Conservation (phyloP, 2,329 filamentous ascomycete species). For the Ophidiomyces ophidiicola region DNA sequence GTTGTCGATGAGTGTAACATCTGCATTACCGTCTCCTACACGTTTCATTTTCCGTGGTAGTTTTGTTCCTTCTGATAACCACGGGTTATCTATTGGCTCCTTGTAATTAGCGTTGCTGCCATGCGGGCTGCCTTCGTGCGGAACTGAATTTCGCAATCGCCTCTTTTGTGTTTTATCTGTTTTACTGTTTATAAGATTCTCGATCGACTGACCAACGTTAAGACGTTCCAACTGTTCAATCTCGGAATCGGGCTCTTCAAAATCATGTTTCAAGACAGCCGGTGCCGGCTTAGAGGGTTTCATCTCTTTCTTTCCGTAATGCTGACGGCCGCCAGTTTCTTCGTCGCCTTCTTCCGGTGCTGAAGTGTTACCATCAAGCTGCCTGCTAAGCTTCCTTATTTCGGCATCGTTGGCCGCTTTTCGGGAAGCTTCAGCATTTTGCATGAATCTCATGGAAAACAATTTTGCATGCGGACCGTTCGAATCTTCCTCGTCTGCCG, state of each 20-base stretch:
- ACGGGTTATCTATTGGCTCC: conserved; percentile 25
- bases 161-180: conserved; percentile 7
- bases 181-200: conserved; percentile 25
- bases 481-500: conserved; percentile 25
- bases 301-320: conserved; percentile 26
- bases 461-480: conserved; percentile 51
- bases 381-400: conserved; percentile 54
- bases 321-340: conserved; percentile 51
- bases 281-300: conserved; percentile 24
- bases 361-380: conserved; percentile 52
- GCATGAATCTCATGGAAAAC: conserved; percentile 87
- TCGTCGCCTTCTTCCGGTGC: conserved; percentile 42
- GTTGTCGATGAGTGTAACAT: conserved; percentile 16
- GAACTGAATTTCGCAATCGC: neutral
- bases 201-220: conserved; percentile 21
- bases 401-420: conserved; percentile 72
- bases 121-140: neutral
- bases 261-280: conserved; percentile 39
- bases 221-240: conserved; percentile 21
- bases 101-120: conserved; percentile 13
- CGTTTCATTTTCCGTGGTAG: conserved; percentile 16
- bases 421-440: conserved; percentile 65
- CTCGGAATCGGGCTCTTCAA: conserved; percentile 49
- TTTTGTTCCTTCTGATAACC: conserved; percentile 22
- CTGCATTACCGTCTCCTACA: conserved; percentile 7